Evolutionary conservation across 257 asterid species (phyloP).

Genomic region (Nicotiana obtusifolia): DNA sequence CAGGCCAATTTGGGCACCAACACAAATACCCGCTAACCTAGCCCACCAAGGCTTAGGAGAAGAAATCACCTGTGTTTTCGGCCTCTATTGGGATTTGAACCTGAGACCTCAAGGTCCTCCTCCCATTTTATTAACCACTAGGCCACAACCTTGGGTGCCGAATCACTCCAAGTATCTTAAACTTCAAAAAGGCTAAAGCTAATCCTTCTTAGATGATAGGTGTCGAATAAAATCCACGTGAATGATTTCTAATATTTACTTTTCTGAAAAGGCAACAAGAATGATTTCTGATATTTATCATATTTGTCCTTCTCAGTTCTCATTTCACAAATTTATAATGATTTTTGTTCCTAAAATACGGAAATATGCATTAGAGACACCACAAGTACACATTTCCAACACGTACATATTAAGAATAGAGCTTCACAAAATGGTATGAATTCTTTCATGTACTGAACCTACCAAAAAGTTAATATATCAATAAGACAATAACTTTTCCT

Average conservation of each 20-base stretch:
- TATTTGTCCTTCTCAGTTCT: not conserved
- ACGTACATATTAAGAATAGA: not conserved
- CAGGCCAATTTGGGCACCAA: not conserved
- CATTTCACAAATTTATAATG: not conserved
- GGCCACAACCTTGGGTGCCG: not conserved
- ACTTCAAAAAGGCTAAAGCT: not conserved
- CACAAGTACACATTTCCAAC: not conserved
- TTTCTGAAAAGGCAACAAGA: not conserved
- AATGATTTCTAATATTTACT: not conserved
- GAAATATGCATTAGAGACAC: not conserved
- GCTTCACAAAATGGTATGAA: not conserved
- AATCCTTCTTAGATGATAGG: not conserved
- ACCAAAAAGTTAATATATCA: not conserved
- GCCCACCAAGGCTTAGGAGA: not conserved
- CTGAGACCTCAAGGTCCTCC: not conserved
- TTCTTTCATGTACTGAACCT: not conserved
- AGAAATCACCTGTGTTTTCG: not conserved
- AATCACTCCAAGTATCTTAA: not conserved
- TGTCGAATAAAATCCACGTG: not conserved
- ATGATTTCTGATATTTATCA: not conserved
- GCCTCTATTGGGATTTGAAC: not conserved
- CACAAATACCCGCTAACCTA: not conserved
- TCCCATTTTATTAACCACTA: not conserved
- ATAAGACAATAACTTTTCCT: not conserved
- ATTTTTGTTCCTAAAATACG: not conserved